phyloP scores from a whole-genome alignment of 768 basidiomycete genomes.

The Pisolithus marmoratus region DNA sequence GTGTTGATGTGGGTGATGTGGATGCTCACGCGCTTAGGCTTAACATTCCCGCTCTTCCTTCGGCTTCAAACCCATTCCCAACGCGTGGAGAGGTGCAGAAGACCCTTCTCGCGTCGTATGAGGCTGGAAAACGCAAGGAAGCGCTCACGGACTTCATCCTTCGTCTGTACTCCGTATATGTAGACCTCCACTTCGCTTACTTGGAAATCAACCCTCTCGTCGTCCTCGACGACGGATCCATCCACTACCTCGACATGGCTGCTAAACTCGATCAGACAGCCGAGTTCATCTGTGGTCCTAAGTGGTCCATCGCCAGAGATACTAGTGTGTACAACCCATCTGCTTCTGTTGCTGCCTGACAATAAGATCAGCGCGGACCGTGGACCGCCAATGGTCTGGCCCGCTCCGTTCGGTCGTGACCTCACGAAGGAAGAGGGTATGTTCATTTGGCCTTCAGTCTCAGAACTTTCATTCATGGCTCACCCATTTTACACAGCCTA shows the following conservation, averaged over 20 bases:
- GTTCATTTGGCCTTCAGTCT: not conserved
- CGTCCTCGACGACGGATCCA: conserved; percentile 75
- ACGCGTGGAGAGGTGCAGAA: conserved; percentile 66
- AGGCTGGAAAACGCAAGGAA: conserved; percentile 81
- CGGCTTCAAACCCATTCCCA: conserved; percentile 57
- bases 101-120: conserved; percentile 69
- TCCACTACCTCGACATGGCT: conserved; percentile 98
- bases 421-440: conserved; percentile 87
- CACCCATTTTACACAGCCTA: conserved; percentile 48
- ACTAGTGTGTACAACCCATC: conserved; percentile 62
- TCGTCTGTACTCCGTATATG: conserved; percentile 94
- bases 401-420: conserved; percentile 94
- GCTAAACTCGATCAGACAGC: conserved; percentile 99
- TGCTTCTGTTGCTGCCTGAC: conserved; percentile 24
- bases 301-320: conserved; percentile 98
- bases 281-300: conserved; percentile 95
- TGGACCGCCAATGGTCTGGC: conserved; percentile 96
- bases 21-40: conserved; percentile 95
- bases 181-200: conserved; percentile 98
- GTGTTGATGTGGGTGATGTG: conserved; percentile 98
- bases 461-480: not conserved
- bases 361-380: conserved; percentile 78
- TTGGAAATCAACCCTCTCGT: conserved; percentile 99
- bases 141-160: conserved; percentile 92
- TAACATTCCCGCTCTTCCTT: conserved; percentile 61